phyloP scores from a whole-genome alignment of 1,284 basidiomycete species.

The Cutaneotrichosporon curvatum region DNA sequence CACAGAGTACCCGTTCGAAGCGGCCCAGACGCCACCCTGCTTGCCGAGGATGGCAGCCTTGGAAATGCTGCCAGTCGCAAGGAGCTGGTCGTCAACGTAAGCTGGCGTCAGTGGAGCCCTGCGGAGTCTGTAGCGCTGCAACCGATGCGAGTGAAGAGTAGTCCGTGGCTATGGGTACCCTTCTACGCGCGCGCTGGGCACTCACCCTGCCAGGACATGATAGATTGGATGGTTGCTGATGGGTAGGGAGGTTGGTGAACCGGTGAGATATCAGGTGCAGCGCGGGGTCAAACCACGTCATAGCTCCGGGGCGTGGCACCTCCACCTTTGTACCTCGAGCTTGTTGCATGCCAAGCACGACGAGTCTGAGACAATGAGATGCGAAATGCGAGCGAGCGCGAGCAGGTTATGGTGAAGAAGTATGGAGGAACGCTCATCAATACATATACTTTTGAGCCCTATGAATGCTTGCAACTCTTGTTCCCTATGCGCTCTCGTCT shows the following conservation, averaged over 20 bases:
- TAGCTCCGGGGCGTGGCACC: slow-evolving; percentile 2
- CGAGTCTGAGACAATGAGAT: too few species aligned
- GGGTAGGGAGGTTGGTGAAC: neutral
- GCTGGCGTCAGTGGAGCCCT: slow-evolving; percentile 47
- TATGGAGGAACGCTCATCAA: too few species aligned
- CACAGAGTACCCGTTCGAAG: slow-evolving; percentile 66
- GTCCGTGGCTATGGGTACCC: too few species aligned
- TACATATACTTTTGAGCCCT: too few species aligned
- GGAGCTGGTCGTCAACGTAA: slow-evolving; percentile 80
- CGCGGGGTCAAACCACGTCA: slow-evolving; percentile 4
- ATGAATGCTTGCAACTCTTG: too few species aligned
- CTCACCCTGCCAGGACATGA: slow-evolving; percentile 22
- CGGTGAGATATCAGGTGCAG: too few species aligned
- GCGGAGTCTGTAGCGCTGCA: neutral
- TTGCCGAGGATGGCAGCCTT: slow-evolving; percentile 80
- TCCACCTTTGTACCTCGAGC: neutral
- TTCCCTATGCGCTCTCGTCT: too few species aligned
- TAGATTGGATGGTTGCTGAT: neutral
- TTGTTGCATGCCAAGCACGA: too few species aligned
- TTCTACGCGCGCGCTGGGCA: neutral
- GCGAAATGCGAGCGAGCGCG: too few species aligned
- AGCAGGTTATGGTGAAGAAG: too few species aligned
- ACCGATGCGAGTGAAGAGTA: neutral
- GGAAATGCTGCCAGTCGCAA: slow-evolving; percentile 66
- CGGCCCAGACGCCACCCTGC: slow-evolving; percentile 82